phyloP scores from a whole-genome alignment of 2,329 filamentous ascomycete species.

The Cercospora zeae-maydis region DNA sequence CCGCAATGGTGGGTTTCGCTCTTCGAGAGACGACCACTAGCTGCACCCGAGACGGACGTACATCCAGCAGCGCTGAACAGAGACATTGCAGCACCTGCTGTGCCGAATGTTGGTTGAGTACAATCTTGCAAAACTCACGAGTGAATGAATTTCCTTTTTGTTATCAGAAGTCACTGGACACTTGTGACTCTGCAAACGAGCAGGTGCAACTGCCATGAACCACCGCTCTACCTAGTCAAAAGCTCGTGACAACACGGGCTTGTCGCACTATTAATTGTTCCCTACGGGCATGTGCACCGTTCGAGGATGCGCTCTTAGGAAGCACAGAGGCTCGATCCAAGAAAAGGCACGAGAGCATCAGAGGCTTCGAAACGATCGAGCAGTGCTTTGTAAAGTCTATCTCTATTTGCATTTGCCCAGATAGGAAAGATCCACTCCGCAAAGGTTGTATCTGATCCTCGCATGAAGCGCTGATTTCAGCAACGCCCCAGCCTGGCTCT shows the following conservation, averaged over 20 bases:
- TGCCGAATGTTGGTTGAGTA: constrained; percentile 18
- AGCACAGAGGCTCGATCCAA: neutral
- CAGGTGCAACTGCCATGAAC: neutral
- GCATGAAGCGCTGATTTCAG: neutral
- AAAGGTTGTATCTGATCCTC: neutral
- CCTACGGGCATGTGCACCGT: too few relatives aligned
- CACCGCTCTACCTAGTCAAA: too few relatives aligned
- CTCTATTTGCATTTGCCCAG: neutral
- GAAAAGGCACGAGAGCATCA: neutral
- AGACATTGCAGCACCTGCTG: constrained; percentile 31
- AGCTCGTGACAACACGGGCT: too few relatives aligned
- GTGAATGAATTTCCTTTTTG: neutral
- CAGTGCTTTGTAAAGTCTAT: neutral
- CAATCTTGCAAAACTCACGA: constrained; percentile 1
- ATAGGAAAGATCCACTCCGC: neutral
- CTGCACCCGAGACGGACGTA: constrained; percentile 27
- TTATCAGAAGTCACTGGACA: neutral
- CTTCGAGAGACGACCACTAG: constrained; percentile 56
- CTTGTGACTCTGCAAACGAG: neutral
- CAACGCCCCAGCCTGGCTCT: too few relatives aligned
- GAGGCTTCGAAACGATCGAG: neutral
- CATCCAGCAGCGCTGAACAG: constrained; percentile 33
- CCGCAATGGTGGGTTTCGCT: constrained; percentile 85
- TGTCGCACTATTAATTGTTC: too few relatives aligned
- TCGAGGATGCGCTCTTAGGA: too few relatives aligned